phyloP scores from a whole-genome alignment of 352 stramenopile genomes.

The Bremia lactucae region DNA sequence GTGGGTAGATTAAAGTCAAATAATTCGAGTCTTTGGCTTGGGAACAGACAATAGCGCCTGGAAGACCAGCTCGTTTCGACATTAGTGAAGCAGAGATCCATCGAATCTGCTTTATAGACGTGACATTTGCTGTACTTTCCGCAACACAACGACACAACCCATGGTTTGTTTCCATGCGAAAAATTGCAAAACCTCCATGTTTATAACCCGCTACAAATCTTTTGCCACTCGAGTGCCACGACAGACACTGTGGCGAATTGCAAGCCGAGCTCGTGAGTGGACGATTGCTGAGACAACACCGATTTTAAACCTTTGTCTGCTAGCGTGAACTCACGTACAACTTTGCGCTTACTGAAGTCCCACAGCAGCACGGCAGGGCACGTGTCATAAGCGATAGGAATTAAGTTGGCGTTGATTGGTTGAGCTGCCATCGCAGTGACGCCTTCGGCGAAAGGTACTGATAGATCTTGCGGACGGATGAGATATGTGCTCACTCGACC shows the following conservation, averaged over 20 bases:
- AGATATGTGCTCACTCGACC: conserved; percentile 55
- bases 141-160: conserved; percentile 25
- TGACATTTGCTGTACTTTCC: conserved; percentile 1
- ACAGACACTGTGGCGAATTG: conserved; percentile 47
- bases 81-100: conserved; percentile 57
- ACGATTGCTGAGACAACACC: conserved; percentile 3
- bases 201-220: conserved; percentile 63
- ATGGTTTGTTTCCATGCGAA: conserved; percentile 42
- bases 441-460: conserved; percentile 10
- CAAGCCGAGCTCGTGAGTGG: conserved; percentile 2
- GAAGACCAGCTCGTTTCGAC: conserved; percentile 34
- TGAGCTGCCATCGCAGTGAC: conserved; percentile 46
- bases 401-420: conserved; percentile 46
- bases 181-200: conserved; percentile 46
- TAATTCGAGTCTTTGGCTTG: conserved; percentile 14
- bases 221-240: conserved; percentile 75
- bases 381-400: conserved; percentile 55
- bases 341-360: conserved; percentile 59
- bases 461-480: conserved; percentile 38
- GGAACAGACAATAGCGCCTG: conserved; percentile 37
- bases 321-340: conserved; percentile 31
- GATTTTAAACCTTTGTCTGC: conserved; percentile 18
- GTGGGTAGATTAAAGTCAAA: conserved; percentile 38
- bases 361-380: conserved; percentile 40
- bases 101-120: conserved; percentile 33